Percentiles rank a stretch among this genome's conserved stretches.
Evolutionary conservation across 2,329 filamentous ascomycete genomes (phyloP).

Genomic region (Aspergillus phoenicis): DNA sequence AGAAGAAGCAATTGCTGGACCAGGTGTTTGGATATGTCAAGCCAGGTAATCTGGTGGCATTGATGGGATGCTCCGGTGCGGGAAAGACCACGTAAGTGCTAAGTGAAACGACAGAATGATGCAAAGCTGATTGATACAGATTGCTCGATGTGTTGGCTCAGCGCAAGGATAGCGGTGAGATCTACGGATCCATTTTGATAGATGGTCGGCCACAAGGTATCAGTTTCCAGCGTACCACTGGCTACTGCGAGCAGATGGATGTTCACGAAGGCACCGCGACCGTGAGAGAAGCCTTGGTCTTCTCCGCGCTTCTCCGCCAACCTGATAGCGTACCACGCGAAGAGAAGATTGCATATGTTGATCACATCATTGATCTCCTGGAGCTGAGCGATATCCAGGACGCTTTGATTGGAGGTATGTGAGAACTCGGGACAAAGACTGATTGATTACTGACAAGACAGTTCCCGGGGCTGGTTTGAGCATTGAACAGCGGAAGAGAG

Average conservation of each 20-base stretch:
- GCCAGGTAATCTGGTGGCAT: slow-evolving; percentile 72
- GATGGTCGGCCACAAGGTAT: slow-evolving; percentile 45
- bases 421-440: fast-evolving
- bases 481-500: slow-evolving; percentile 67
- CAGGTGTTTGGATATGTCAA: slow-evolving; percentile 71
- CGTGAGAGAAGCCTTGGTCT: slow-evolving; percentile 64
- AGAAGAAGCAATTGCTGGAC: slow-evolving; percentile 55
- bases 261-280: slow-evolving; percentile 66
- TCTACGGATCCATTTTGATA: slow-evolving; percentile 47
- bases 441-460: slow-evolving; percentile 18
- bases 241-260: slow-evolving; percentile 64
- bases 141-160: slow-evolving; percentile 50
- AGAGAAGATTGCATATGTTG: slow-evolving; percentile 67
- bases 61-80: slow-evolving; percentile 83
- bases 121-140: slow-evolving; percentile 17
- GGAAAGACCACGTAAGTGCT: slow-evolving; percentile 46
- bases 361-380: slow-evolving; percentile 65
- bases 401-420: slow-evolving; percentile 59
- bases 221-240: slow-evolving; percentile 54
- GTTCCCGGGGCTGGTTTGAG: slow-evolving; percentile 60
- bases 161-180: slow-evolving; percentile 46
- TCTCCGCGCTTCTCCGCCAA: slow-evolving; percentile 66
- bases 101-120: not conserved
- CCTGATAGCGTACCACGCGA: slow-evolving; percentile 53
- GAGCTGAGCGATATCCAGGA: slow-evolving; percentile 66